A percentile compares a stretch with the other conserved stretches of the same genome.
phyloP scores from a whole-genome alignment of 495 filamentous ascomycete species.

The Podospora didyma region DNA sequence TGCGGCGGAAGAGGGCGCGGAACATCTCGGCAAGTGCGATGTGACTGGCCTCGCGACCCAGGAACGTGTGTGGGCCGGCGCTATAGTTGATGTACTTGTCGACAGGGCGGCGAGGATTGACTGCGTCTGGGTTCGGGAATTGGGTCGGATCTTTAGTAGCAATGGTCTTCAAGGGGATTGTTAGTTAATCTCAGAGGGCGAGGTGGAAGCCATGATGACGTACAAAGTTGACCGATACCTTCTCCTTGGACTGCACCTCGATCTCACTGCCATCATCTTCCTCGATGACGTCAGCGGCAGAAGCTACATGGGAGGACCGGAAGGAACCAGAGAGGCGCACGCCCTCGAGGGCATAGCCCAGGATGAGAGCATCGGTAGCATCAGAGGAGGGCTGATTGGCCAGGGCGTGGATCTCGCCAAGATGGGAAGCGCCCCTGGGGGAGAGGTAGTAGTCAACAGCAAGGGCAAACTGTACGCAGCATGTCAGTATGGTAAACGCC shows the following conservation, averaged over 20 bases:
- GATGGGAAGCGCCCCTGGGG: conserved; percentile 46
- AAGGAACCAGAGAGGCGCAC: conserved; percentile 45
- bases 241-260: conserved; percentile 31
- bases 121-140: conserved; percentile 66
- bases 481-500: conserved; percentile 2
- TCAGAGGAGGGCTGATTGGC: conserved; percentile 31
- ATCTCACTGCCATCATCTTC: conserved; percentile 51
- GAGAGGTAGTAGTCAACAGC: conserved; percentile 76
- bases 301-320: conserved; percentile 47
- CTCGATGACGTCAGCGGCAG: conserved; percentile 41
- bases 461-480: conserved; percentile 54
- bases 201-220: conserved; percentile 23
- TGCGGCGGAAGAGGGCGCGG: conserved; percentile 60
- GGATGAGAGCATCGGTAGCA: conserved; percentile 36
- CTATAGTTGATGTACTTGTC: conserved; percentile 67
- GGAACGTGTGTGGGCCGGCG: conserved; percentile 56
- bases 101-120: conserved; percentile 64
- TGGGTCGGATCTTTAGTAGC: conserved; percentile 56
- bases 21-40: conserved; percentile 65
- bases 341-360: conserved; percentile 52
- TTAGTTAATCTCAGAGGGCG: conserved; percentile 14
- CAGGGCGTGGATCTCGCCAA: conserved; percentile 55
- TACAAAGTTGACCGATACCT: conserved; percentile 55
- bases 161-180: conserved; percentile 36
- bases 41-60: conserved; percentile 58